Evolutionary conservation across 2,329 filamentous ascomycete species (phyloP), one percentile per base, ranked within the genome.

Genomic region (Aureobasidium melanogenum): DNA sequence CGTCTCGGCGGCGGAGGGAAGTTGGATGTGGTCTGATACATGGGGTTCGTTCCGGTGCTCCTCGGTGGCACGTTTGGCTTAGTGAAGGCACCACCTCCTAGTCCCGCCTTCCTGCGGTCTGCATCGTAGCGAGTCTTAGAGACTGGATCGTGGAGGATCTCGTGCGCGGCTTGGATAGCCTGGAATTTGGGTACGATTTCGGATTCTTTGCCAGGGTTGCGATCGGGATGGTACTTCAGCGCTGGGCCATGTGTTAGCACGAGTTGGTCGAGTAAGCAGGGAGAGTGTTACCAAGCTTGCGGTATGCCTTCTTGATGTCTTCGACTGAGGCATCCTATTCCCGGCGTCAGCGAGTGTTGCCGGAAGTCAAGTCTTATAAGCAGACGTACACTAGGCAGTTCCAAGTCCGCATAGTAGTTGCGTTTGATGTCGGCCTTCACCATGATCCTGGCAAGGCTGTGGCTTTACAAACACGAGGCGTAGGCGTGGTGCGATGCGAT

Each of bases 371-470:
- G 12, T 32, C 24, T 28, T 7, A 7, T 6, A 12, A 15, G 44
- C 30, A 26, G 44, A 50, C 56, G 15, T 50, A 59, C 56, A 12
- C 82, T 77, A 1, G 84, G 74, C 61, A 96, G 76, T 65, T 89
- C 89, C 60, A 96, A 80, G 76, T 95, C 91, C 64, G 85, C 87
- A 75, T 96, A 96, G 75, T 94, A 94, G 75, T 95, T 88, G 68
- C 85, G 67, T 63, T 72, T 71, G 57, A 69, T 62, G 61, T 72
- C 69, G 28, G 70, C 65, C 65, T 72, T 72, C 63, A 72, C 70
- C 70, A 72, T 72, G 44, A 63, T 69, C 65, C 61, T 46, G 67
- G 62, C 62, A 62, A 46, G 9, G 19, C 24, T 38, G 43, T 24
- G 30, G 30, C 12, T 36, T 58, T 26, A 59, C 44, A 39, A 34